phyloP scores from a whole-genome alignment of 441 rosid genomes.

The Adansonia rubrostipa region DNA sequence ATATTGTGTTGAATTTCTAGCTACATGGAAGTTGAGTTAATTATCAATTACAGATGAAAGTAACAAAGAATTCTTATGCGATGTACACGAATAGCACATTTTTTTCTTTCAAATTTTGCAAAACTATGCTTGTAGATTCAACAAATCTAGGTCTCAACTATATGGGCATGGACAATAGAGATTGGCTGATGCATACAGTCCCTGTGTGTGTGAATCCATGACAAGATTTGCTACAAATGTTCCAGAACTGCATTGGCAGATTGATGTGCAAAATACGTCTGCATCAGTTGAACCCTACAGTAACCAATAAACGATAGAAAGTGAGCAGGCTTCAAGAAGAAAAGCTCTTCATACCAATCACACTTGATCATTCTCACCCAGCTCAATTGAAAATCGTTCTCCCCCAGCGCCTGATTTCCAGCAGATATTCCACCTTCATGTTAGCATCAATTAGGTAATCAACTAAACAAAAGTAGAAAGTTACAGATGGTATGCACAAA shows the following conservation, averaged over 20 bases:
- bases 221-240: constrained; percentile 33
- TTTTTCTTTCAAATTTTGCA: no score
- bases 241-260: constrained; percentile 66
- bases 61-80: no score
- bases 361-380: constrained; percentile 79
- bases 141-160: no score
- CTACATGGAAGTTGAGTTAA: no score
- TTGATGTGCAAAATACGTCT: constrained; percentile 68
- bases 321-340: constrained; percentile 86
- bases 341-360: constrained; percentile 76
- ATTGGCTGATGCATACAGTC: no score
- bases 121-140: no score
- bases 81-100: no score
- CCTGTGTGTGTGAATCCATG: no score
- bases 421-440: neutral
- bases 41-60: no score
- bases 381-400: constrained; percentile 82
- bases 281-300: constrained; percentile 74
- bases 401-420: constrained; percentile 69
- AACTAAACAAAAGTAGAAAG: neutral
- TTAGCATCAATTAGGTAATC: neutral
- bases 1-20: no score
- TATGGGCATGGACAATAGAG: no score
- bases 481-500: neutral
- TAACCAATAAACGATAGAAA: constrained; percentile 73